Evolutionary conservation across 164 flowering plant genomes (phyloP).

Genomic region (Macadamia tetraphylla): DNA sequence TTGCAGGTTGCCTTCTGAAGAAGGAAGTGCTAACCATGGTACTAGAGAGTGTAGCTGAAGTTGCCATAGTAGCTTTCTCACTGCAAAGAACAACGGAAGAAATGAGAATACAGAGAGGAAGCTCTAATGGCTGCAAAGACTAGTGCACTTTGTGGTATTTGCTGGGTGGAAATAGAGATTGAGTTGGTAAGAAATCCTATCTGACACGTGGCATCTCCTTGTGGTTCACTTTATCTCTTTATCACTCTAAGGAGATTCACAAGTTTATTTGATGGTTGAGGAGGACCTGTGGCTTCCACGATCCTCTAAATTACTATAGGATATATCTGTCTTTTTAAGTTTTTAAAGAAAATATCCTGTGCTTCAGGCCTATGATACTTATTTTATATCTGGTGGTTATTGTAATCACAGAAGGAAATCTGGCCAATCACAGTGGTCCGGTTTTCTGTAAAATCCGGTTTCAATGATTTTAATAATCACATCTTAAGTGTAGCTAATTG

Average conservation of each 20-base stretch:
- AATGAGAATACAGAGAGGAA: not conserved
- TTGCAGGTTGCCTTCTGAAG: constrained; percentile 23
- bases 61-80: constrained; percentile 9
- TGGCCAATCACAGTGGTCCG: no score
- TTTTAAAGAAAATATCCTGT: no score
- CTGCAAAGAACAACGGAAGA: not conserved
- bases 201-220: constrained; percentile 43
- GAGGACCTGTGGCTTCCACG: constrained; percentile 32
- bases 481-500: no score
- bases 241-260: constrained; percentile 14
- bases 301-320: not conserved
- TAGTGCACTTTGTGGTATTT: not conserved
- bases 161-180: not conserved
- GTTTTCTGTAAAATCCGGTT: no score
- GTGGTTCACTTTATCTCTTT: constrained; percentile 38
- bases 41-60: constrained; percentile 31
- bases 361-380: no score
- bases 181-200: constrained; percentile 20
- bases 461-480: no score
- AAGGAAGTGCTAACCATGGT: constrained; percentile 45
- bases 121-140: not conserved
- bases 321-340: no score
- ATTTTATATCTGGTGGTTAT: no score
- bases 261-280: not conserved
- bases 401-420: no score